Conservation (phyloP, 2,329 filamentous ascomycete species). For the Colletotrichum filicis region DNA sequence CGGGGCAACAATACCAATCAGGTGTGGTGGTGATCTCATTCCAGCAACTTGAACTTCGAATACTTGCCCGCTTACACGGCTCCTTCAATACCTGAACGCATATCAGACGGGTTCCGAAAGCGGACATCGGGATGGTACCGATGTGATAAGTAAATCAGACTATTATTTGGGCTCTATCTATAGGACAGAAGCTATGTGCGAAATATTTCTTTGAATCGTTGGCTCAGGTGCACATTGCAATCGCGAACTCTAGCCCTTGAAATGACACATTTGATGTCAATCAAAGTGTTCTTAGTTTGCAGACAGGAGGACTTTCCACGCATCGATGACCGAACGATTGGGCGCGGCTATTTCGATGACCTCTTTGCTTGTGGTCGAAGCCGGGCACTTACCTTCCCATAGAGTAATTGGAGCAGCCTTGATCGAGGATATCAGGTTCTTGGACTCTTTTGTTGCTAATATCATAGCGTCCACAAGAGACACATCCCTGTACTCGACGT, state of each 20-base stretch:
- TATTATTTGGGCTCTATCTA: too few relatives aligned
- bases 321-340: constrained; percentile 40
- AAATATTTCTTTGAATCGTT: background rate
- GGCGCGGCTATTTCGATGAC: constrained; percentile 44
- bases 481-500: constrained; percentile 45
- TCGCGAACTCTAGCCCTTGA: background rate
- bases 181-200: too few relatives aligned
- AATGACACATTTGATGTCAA: fast-evolving
- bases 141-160: too few relatives aligned
- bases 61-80: background rate
- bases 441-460: constrained; percentile 35
- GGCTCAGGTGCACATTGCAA: fast-evolving
- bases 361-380: constrained; percentile 41
- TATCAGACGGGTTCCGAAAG: too few relatives aligned
- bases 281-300: background rate
- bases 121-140: too few relatives aligned
- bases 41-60: background rate
- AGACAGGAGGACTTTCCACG: background rate
- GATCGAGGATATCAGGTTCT: constrained; percentile 44
- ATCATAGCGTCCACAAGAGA: constrained; percentile 42
- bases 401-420: constrained; percentile 37
- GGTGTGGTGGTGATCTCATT: background rate
- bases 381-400: constrained; percentile 47
- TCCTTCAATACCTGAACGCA: too few relatives aligned
- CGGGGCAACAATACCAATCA: too few relatives aligned